Evolutionary conservation across 192 early-diverging fungal species (phyloP).

Genomic region (Coemansia sp.): DNA sequence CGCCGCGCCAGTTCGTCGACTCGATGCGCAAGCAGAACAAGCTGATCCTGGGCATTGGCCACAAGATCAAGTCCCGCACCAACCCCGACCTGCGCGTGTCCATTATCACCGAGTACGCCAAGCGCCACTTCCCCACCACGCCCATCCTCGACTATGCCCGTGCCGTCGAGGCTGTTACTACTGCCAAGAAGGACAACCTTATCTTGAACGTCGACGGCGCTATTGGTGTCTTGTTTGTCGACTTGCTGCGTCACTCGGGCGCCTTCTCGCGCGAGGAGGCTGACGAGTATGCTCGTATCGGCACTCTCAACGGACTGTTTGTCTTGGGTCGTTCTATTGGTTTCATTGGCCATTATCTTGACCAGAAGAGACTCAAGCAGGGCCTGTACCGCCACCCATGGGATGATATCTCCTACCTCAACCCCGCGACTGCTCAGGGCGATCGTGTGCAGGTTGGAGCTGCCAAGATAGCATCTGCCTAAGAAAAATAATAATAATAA

Average conservation of each 20-base stretch:
- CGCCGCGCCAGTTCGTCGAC: slow-evolving; percentile 93
- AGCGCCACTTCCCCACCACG: slow-evolving; percentile 80
- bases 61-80: slow-evolving; percentile 99
- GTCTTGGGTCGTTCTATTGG: slow-evolving; percentile 94
- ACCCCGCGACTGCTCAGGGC: slow-evolving; percentile 41
- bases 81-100: slow-evolving; percentile 98
- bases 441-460: slow-evolving; percentile 58
- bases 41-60: slow-evolving; percentile 97
- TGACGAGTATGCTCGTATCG: slow-evolving; percentile 95
- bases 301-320: slow-evolving; percentile 96
- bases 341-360: slow-evolving; percentile 97
- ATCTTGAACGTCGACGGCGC: slow-evolving; percentile 95
- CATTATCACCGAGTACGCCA: slow-evolving; percentile 93
- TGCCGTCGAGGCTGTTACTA: slow-evolving; percentile 93
- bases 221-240: slow-evolving; percentile 94
- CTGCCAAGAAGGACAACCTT: slow-evolving; percentile 97
- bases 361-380: slow-evolving; percentile 99
- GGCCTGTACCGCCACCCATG: slow-evolving; percentile 97
- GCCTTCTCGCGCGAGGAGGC: slow-evolving; percentile 94
- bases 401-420: slow-evolving; percentile 94
- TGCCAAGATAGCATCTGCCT: slow-evolving; percentile 44
- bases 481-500: neutral
- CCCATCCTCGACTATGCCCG: slow-evolving; percentile 94
- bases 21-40: slow-evolving; percentile 96
- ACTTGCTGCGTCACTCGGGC: slow-evolving; percentile 87